Conservation (phyloP, 371 early-diverging fungal species). For the Mucor piriformis region DNA sequence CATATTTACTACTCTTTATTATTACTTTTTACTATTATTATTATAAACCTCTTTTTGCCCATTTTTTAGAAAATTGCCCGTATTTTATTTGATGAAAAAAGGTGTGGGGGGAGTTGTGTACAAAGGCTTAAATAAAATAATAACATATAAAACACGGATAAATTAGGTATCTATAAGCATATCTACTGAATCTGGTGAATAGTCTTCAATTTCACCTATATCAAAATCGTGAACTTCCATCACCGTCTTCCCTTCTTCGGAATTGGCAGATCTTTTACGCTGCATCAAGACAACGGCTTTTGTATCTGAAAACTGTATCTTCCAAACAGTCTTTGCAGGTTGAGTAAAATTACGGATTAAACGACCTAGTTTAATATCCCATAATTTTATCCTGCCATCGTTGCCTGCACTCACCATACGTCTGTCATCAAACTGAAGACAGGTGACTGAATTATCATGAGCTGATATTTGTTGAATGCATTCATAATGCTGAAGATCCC, state of each 20-base stretch:
- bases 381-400: slow-evolving; percentile 84
- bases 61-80: neutral
- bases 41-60: neutral
- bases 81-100: neutral
- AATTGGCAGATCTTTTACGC: slow-evolving; percentile 32
- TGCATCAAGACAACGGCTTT: slow-evolving; percentile 68
- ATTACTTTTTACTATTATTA: neutral
- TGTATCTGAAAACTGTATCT: slow-evolving; percentile 64
- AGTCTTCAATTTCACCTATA: slow-evolving; percentile 29
- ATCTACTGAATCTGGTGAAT: slow-evolving; percentile 14
- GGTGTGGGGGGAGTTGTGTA: neutral
- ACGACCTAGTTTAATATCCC: slow-evolving; percentile 80
- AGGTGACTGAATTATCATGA: slow-evolving; percentile 85
- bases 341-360: slow-evolving; percentile 70
- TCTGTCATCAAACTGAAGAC: slow-evolving; percentile 81
- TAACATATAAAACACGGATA: neutral
- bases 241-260: slow-evolving; percentile 45
- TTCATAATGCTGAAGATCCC: slow-evolving; percentile 76
- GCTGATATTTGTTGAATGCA: slow-evolving; percentile 76
- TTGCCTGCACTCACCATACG: slow-evolving; percentile 85
- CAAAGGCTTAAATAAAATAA: neutral
- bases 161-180: slow-evolving; percentile 30
- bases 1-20: neutral
- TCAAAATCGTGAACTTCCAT: slow-evolving; percentile 61
- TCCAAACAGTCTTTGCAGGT: slow-evolving; percentile 65